Conservation (phyloP, 2,329 filamentous ascomycete genomes). For the Aspergillus sp. region DNA sequence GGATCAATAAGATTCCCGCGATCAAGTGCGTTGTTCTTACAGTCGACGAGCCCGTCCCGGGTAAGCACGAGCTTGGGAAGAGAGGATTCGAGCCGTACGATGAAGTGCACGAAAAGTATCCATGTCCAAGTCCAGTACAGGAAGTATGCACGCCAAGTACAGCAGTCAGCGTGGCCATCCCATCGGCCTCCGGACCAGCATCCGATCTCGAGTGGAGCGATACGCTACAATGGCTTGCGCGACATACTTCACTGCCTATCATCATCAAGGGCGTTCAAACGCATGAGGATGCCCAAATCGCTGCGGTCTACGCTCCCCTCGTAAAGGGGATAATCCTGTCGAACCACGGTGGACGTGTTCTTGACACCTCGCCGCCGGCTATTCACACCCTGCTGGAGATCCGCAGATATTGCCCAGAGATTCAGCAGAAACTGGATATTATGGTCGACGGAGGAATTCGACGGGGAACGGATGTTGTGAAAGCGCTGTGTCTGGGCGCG, state of each 20-base stretch:
- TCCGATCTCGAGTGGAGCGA: constrained; percentile 60
- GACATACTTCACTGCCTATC: constrained; percentile 81
- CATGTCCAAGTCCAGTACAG: constrained; percentile 77
- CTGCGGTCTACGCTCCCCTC: constrained; percentile 68
- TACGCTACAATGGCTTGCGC: constrained; percentile 77
- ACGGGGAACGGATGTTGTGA: constrained; percentile 81
- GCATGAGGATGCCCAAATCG: constrained; percentile 87
- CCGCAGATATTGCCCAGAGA: constrained; percentile 68
- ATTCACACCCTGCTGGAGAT: constrained; percentile 71
- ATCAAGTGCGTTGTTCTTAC: constrained; percentile 88
- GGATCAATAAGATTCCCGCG: constrained; percentile 69
- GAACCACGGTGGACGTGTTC: constrained; percentile 85
- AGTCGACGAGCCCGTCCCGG: constrained; percentile 85
- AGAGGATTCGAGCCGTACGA: constrained; percentile 64
- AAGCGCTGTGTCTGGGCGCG: constrained; percentile 81
- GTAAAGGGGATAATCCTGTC: constrained; percentile 83
- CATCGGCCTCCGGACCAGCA: too few species aligned
- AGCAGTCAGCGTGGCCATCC: too few species aligned
- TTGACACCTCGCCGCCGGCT: constrained; percentile 81
- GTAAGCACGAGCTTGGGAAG: constrained; percentile 87
- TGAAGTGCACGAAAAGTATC: constrained; percentile 69
- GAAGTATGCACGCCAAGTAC: constrained; percentile 67
- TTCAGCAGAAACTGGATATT: constrained; percentile 70
- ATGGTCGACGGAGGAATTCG: constrained; percentile 82
- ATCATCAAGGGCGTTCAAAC: constrained; percentile 92